phyloP scores from a whole-genome alignment of 1,284 basidiomycete genomes.

The Cryptococcus jaspeensis region DNA sequence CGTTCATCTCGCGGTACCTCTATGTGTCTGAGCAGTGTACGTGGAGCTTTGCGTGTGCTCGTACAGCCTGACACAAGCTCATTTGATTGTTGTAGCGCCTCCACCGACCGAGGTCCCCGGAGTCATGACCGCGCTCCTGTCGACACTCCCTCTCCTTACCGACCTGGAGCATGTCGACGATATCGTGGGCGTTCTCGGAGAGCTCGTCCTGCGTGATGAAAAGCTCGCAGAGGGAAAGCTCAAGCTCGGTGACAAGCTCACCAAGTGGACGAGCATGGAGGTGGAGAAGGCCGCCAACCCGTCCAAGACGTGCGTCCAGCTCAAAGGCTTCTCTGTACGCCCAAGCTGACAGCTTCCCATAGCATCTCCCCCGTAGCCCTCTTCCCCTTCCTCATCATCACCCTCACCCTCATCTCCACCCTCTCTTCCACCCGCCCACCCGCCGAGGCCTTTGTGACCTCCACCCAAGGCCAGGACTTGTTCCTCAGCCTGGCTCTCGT shows the following conservation, averaged over 20 bases:
- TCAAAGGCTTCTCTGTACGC: not conserved
- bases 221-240: slow-evolving; percentile 22
- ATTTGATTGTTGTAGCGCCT: slow-evolving; percentile 24
- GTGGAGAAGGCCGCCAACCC: slow-evolving; percentile 35
- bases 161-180: slow-evolving; percentile 33
- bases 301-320: slow-evolving; percentile 23
- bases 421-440: slow-evolving; percentile 27
- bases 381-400: slow-evolving; percentile 38
- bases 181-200: slow-evolving; percentile 30
- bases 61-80: not conserved
- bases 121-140: slow-evolving; percentile 25
- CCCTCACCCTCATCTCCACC: slow-evolving; percentile 31
- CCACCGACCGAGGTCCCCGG: slow-evolving; percentile 24
- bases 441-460: slow-evolving; percentile 22
- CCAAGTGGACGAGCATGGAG: slow-evolving; percentile 41
- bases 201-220: slow-evolving; percentile 41
- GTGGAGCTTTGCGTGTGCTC: slow-evolving; percentile 6
- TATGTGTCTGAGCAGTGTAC: slow-evolving; percentile 40
- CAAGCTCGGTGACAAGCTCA: slow-evolving; percentile 47
- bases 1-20: slow-evolving; percentile 36
- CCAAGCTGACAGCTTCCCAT: not conserved
- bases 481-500: slow-evolving; percentile 37
- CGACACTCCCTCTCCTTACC: slow-evolving; percentile 23
- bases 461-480: slow-evolving; percentile 36
- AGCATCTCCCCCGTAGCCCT: slow-evolving; percentile 32